Evolutionary conservation across 345 rosid genomes (phyloP).

Genomic region (Boechera stricta): DNA sequence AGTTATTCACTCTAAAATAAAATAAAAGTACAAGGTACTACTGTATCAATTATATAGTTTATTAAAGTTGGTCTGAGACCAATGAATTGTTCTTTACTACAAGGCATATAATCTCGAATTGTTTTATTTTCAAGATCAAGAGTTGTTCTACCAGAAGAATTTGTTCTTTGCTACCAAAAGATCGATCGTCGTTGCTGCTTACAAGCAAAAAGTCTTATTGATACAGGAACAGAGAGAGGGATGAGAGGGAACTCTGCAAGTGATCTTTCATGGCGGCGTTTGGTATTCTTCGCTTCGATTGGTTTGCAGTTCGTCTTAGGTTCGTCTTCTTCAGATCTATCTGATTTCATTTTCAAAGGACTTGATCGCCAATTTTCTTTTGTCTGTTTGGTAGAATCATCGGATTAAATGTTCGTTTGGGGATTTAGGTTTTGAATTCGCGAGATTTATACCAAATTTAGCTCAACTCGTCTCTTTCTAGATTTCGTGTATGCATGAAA

Average conservation of each 20-base stretch:
- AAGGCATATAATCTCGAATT: background rate
- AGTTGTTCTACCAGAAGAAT: conserved; percentile 1
- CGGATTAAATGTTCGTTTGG: conserved; percentile 1
- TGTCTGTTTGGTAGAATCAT: conserved; percentile 19
- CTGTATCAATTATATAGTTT: too few relatives aligned
- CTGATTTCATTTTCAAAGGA: background rate
- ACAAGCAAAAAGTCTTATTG: conserved; percentile 8
- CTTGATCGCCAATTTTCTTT: background rate
- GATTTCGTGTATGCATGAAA: conserved; percentile 2
- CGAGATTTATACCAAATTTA: conserved; percentile 12
- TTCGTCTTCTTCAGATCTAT: conserved; percentile 51
- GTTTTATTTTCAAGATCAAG: background rate
- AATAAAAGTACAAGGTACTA: too few relatives aligned
- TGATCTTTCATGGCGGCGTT: conserved; percentile 46
- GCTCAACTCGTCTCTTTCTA: conserved; percentile 24
- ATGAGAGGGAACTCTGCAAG: conserved; percentile 47
- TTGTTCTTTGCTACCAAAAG: conserved; percentile 15
- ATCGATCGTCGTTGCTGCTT: conserved; percentile 20
- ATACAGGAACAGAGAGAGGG: conserved; percentile 1
- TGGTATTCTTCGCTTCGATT: conserved; percentile 52
- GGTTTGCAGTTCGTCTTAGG: conserved; percentile 62
- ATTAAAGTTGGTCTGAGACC: background rate
- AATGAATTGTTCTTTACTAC: background rate
- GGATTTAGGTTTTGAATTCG: conserved; percentile 9
- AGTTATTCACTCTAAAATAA: background rate